Base-by-base conservation (phyloP, 306 rosid species). In the Chamaecrista fasciculata region DNA sequence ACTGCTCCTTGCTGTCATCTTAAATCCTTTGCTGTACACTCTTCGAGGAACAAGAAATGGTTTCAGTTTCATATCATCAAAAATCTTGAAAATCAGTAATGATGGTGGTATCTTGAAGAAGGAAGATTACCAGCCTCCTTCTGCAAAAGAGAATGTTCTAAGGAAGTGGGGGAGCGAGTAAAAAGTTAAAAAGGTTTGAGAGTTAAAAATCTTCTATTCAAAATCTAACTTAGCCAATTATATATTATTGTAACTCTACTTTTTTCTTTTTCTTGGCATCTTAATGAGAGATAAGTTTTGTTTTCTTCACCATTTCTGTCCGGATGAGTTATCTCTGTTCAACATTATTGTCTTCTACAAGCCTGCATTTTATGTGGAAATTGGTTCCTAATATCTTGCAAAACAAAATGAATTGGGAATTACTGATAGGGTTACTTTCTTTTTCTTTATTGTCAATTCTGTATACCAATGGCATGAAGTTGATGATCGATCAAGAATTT, bases 11-110 rank as follows among this genome's bases (percentile, higher is more conserved):
- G 99, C 99, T 14, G 80, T 87, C 67, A 56, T 85, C 77, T 29
- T 91, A 83, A 94, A 94, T 72, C 96, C 97, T 5, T 72, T 91
- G 81, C 70, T 94, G 71, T 89, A 88, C 77, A 81, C 82, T 62
- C 76, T 94, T 51, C 85, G 99, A 72, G 91, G 95, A 71, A 83
- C 95, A 72, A 88, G 96, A 84, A 87, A 84, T 53, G 89, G 87
- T 62, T 76, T 91, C 23, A 66, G 81, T 62, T 85, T 78, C 36
- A 6, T 89, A 62, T 70, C 95, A 64, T 81, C 89, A 4, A 81
- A 68, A 84, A 56, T 87, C 31, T 67, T 76, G 77, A 57, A 85
- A 77, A 80, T 50, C 69, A 47, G 77, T 11, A 55, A 75, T 14
- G 69, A 71, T 4, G 52, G 47, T 46, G 77, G 70, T 33, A 43